These are phyloP conservation scores for Arxiozyma slooffiae DNA, from an alignment of 1,139 yeast genomes.

Conservation along the genomic window DNA sequence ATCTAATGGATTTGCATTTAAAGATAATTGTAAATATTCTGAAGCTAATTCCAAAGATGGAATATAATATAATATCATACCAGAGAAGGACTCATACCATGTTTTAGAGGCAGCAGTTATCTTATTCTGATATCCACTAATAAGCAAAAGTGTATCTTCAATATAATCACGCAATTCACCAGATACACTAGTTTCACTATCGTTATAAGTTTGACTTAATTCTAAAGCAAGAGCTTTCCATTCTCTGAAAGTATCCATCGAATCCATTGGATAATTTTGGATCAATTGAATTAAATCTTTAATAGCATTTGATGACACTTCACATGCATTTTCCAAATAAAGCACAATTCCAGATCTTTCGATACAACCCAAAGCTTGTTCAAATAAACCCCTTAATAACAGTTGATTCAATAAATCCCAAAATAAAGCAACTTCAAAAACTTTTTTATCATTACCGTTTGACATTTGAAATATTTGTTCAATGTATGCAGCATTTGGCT, in stretches of 20 bases:
- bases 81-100: constrained; percentile 68
- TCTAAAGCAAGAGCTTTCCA: constrained; percentile 31
- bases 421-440: constrained; percentile 48
- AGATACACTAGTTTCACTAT: constrained; percentile 16
- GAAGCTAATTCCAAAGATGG: constrained; percentile 38
- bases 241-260: constrained; percentile 29
- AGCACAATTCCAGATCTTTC: constrained; percentile 29
- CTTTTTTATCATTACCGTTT: constrained; percentile 32
- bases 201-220: constrained; percentile 21
- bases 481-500: constrained; percentile 45
- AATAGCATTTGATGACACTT: constrained; percentile 33
- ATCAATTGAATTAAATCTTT: constrained; percentile 37
- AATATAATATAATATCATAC: constrained; percentile 53
- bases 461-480: constrained; percentile 18
- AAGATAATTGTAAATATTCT: constrained; percentile 36
- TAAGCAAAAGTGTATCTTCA: constrained; percentile 21
- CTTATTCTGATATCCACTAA: constrained; percentile 24
- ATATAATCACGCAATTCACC: constrained; percentile 23
- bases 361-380: constrained; percentile 44
- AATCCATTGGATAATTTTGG: constrained; percentile 30
- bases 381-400: constrained; percentile 52
- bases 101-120: constrained; percentile 28
- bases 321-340: constrained; percentile 15
- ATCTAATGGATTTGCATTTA: constrained; percentile 33
- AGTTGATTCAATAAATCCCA: constrained; percentile 58